Percentiles rank a stretch among this genome's conserved stretches.
These are phyloP conservation scores for Symbiodinium pilosum DNA, from an alignment of 73 alveolate genomes.

Conservation along the genomic window DNA sequence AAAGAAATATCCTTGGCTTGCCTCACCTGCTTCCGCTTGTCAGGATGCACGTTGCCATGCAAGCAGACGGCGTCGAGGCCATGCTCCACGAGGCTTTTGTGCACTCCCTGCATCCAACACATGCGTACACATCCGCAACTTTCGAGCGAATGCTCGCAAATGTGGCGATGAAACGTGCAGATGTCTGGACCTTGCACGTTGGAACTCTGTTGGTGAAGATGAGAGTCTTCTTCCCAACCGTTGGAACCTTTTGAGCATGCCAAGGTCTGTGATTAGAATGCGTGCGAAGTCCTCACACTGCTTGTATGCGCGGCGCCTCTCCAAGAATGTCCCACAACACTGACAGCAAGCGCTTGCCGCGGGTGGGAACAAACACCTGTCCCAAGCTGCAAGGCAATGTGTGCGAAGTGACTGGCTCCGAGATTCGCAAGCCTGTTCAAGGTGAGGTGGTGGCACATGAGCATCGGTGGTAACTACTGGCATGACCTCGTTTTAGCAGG, in stretches of 20 bases:
- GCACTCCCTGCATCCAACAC: background rate
- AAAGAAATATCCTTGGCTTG: too few relatives aligned
- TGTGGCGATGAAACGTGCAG: background rate
- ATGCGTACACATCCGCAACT: background rate
- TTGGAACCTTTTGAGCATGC: too few relatives aligned
- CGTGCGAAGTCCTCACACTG: too few relatives aligned
- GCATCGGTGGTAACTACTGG: constrained; percentile 90
- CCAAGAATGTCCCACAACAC: constrained; percentile 89
- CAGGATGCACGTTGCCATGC: constrained; percentile 87
- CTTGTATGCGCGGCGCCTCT: background rate
- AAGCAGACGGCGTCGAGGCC: constrained; percentile 61
- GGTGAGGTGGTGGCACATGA: constrained; percentile 69
- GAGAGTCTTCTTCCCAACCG: constrained; percentile 59
- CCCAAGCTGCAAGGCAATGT: background rate
- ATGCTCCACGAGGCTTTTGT: constrained; percentile 59
- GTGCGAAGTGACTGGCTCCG: background rate
- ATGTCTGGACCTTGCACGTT: constrained; percentile 16
- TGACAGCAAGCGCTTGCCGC: constrained; percentile 85
- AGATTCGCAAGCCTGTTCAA: constrained; percentile 60
- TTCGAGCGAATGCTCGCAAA: background rate
- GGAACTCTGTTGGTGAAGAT: constrained; percentile 67
- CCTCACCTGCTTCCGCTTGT: constrained; percentile 61
- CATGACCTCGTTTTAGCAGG: too few relatives aligned
- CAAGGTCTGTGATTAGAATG: too few relatives aligned
- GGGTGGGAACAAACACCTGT: constrained; percentile 89